phyloP scores from a whole-genome alignment of 768 basidiomycete genomes.

The Roridomyces roridus region DNA sequence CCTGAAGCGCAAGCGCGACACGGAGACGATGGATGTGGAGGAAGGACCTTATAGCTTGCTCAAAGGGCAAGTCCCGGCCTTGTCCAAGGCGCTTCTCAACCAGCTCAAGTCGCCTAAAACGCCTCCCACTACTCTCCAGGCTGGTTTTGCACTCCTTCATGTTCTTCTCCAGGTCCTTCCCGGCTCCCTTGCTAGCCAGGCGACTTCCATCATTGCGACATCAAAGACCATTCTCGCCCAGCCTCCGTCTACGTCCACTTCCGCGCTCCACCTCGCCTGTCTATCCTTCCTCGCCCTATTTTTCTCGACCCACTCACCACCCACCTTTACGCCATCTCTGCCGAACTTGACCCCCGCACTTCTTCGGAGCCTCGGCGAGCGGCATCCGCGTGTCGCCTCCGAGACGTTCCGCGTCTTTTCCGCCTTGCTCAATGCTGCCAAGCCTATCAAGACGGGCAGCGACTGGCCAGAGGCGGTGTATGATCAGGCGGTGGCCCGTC shows the following conservation, averaged over 20 bases:
- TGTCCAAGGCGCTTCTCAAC: slow-evolving; percentile 83
- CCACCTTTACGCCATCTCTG: slow-evolving; percentile 66
- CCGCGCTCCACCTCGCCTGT: slow-evolving; percentile 82
- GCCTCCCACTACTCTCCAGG: slow-evolving; percentile 76
- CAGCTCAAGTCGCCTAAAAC: slow-evolving; percentile 88
- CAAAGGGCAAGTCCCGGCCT: slow-evolving; percentile 73
- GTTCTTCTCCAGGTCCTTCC: slow-evolving; percentile 80
- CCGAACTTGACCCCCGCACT: slow-evolving; percentile 74
- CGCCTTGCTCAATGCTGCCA: slow-evolving; percentile 75
- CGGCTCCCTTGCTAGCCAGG: slow-evolving; percentile 79
- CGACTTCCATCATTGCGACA: slow-evolving; percentile 65
- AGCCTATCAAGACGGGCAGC: slow-evolving; percentile 61
- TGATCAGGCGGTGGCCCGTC: slow-evolving; percentile 69
- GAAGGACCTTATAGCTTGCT: slow-evolving; percentile 78
- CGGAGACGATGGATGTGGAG: slow-evolving; percentile 75
- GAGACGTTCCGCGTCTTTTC: slow-evolving; percentile 91
- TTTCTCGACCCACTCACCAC: slow-evolving; percentile 72
- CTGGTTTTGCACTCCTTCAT: slow-evolving; percentile 82
- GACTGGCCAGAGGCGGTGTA: slow-evolving; percentile 81
- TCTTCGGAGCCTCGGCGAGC: slow-evolving; percentile 76
- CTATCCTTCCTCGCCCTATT: slow-evolving; percentile 87
- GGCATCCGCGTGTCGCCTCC: slow-evolving; percentile 87
- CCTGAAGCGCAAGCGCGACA: slow-evolving; percentile 77
- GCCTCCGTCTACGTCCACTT: slow-evolving; percentile 75
- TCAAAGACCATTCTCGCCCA: slow-evolving; percentile 71